These are phyloP conservation scores for Sarocladium brachiariae DNA, from an alignment of 2,329 filamentous ascomycete genomes.

Conservation along the genomic window DNA sequence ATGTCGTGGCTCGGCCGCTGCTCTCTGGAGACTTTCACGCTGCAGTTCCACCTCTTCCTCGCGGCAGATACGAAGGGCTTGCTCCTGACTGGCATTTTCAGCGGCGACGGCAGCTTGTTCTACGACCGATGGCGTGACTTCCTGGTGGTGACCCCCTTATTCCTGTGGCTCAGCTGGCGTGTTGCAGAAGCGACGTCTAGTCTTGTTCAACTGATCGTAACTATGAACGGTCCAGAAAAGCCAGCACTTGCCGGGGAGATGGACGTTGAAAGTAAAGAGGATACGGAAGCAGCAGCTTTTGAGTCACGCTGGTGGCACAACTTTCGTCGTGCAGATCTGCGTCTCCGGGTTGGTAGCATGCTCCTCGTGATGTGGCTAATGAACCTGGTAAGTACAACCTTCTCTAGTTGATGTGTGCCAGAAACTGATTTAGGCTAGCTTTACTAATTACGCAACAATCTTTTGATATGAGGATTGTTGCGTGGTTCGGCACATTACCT, in stretches of 20 bases:
- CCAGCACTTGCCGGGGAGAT: constrained; percentile 12
- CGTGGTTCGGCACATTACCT: background rate
- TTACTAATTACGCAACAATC: background rate
- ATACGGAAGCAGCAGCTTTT: background rate
- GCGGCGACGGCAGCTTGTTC: constrained; percentile 17
- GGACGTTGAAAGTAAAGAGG: constrained; percentile 16
- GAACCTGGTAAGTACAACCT: background rate
- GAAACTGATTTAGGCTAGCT: too few species aligned
- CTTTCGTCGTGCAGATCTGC: background rate
- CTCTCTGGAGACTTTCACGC: constrained; percentile 52
- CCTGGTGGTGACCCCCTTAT: constrained; percentile 19
- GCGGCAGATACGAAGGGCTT: constrained; percentile 49
- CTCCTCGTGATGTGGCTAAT: constrained; percentile 4
- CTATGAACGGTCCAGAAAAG: background rate
- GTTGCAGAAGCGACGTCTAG: constrained; percentile 18
- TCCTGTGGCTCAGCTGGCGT: constrained; percentile 22
- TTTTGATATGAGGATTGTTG: too few species aligned
- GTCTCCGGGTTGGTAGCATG: background rate
- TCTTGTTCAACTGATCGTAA: constrained; percentile 20
- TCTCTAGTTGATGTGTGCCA: too few species aligned
- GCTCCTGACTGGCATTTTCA: constrained; percentile 27
- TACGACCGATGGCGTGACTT: constrained; percentile 21
- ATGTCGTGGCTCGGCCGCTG: constrained; percentile 46
- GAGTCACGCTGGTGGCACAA: background rate
- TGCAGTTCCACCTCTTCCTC: constrained; percentile 57